Evolutionary conservation across 352 stramenopile species (phyloP).

Genomic region (Globisporangium lucens): DNA sequence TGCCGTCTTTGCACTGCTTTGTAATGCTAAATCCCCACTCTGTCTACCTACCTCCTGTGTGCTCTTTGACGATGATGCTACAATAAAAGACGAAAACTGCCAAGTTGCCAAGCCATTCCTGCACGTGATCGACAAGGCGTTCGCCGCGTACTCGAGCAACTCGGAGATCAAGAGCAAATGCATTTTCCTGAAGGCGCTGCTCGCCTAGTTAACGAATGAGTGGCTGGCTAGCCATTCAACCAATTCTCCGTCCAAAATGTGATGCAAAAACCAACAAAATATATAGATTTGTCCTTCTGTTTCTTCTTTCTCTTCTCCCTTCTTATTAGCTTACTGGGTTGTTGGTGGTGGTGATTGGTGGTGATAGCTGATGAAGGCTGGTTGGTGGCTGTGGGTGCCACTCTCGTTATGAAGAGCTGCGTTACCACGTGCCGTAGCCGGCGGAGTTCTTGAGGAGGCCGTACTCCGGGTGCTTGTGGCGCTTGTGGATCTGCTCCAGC

Average conservation of each 20-base stretch:
- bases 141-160: constrained; percentile 44
- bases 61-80: not conserved
- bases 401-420: not conserved
- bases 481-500: constrained; percentile 75
- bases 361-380: not conserved
- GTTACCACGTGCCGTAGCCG: constrained; percentile 42
- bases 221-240: not conserved
- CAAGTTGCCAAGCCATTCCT: constrained; percentile 42
- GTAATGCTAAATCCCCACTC: no score
- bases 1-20: no score
- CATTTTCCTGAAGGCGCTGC: constrained; percentile 55
- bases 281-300: constrained; percentile 20
- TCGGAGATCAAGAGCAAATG: constrained; percentile 65
- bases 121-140: constrained; percentile 40
- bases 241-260: not conserved
- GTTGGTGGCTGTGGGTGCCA: constrained; percentile 10
- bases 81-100: constrained; percentile 51
- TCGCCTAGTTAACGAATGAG: constrained; percentile 24
- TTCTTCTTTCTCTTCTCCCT: constrained; percentile 5
- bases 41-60: not conserved
- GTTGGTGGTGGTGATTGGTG: not conserved
- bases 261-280: constrained; percentile 17
- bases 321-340: constrained; percentile 16
- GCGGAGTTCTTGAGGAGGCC: constrained; percentile 50
- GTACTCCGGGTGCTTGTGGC: constrained; percentile 80